Percentiles rank a stretch among this genome's conserved stretches.
phyloP scores from a whole-genome alignment of 441 rosid species.

The Rhodomyrtus psidioides region DNA sequence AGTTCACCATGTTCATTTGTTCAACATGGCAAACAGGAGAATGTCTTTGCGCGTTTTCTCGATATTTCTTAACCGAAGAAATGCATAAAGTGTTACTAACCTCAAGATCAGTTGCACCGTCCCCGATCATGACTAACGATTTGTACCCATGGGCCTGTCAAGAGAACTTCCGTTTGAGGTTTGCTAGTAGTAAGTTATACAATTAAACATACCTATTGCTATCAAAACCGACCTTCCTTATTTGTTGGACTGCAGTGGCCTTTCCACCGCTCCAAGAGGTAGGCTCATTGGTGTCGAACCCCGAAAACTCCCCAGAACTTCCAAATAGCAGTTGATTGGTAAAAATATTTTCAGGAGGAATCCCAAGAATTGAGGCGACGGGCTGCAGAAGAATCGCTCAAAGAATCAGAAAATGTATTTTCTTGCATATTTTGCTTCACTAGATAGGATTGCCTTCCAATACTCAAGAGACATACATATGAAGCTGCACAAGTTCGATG shows the following conservation, averaged over 20 bases:
- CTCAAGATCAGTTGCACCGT: slow-evolving; percentile 97
- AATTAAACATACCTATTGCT: not conserved
- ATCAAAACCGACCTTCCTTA: slow-evolving; percentile 50
- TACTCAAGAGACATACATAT: not conserved
- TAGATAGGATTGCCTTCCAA: not conserved
- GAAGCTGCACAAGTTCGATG: not conserved
- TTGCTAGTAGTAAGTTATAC: not conserved
- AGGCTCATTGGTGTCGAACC: slow-evolving; percentile 82
- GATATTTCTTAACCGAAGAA: not conserved
- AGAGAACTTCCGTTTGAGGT: slow-evolving; percentile 9
- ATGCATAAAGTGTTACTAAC: slow-evolving; percentile 18
- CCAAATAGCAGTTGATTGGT: slow-evolving; percentile 84
- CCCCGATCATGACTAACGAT: slow-evolving; percentile 86
- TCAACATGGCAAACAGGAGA: not conserved
- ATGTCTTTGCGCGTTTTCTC: not conserved
- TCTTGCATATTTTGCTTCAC: not conserved
- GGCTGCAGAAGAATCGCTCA: slow-evolving; percentile 42
- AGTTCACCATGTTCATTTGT: not conserved
- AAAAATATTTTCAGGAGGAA: slow-evolving; percentile 72
- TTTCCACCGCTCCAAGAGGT: slow-evolving; percentile 98
- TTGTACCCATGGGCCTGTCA: slow-evolving; percentile 63
- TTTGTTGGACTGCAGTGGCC: slow-evolving; percentile 85
- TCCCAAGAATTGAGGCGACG: slow-evolving; percentile 78
- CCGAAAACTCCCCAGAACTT: slow-evolving; percentile 63
- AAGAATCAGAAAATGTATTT: not conserved